Base-by-base conservation (phyloP, 2,329 filamentous ascomycete genomes). In the Penicillium sp. region DNA sequence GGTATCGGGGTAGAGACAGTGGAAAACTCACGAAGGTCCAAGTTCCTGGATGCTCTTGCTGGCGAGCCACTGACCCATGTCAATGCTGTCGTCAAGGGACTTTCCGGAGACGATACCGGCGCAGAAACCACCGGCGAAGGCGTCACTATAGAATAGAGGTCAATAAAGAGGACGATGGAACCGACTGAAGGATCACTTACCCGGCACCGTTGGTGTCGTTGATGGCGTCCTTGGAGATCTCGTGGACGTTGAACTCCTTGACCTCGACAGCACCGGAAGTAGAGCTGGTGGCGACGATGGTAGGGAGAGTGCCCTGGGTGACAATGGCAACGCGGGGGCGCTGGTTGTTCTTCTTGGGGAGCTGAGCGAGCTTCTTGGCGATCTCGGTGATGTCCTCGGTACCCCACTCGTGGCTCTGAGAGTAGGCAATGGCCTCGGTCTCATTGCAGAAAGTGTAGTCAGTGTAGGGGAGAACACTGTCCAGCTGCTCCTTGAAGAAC, bases 371-470 rank as follows among this genome's bases (percentile, higher is more conserved):
- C 74, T 87, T 81, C 81, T 90, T 88, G 65, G 90, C 92, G 69
- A 97, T 93, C 75, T 90, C 88, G 71, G 87, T 85, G 71, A 96
- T 85, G 75, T 93, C 88, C 67, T 87, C 89, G 65, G 85, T 88
- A 64, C 82, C 81, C 67, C 94, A 83, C 64, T 81, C 81, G 77
- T 96, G 92, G 55, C 87, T 87, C 75, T 92, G 87, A 62, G 92
- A 90, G 78, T 93, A 99, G 54, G 92, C 83, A 65, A 87, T 85
- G 46, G 92, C 93, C 81, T 99, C 94, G 63, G 90, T 90, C 86
- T 99, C 94, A 80, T 99, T 99, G 71, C 92, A 93, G 74, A 99
- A 90, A 58, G 97, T 82, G 78, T 93, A 95, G 80, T 97, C 92
- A 83, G 92, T 95, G 85, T 96, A 97, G 29, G 90, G 89, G 49